These are phyloP conservation scores for Tricholoma sp. DNA, from an alignment of 768 basidiomycete genomes.

Conservation along the genomic window DNA sequence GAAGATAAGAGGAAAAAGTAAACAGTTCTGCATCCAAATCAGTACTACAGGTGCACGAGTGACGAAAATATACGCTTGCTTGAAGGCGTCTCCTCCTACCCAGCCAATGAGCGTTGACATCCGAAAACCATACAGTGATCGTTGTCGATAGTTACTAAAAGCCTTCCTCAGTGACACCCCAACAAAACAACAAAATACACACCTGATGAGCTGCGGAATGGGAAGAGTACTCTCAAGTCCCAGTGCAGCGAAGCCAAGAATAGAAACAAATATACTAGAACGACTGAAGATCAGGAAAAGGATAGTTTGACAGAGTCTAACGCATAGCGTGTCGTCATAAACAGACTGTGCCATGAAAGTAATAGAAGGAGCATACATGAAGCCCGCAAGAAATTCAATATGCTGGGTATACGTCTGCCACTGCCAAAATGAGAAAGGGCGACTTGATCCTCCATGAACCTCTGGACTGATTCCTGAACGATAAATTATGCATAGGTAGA, in stretches of 20 bases:
- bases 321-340: conserved; percentile 18
- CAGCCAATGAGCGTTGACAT: conserved; percentile 79
- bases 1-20: conserved; percentile 77
- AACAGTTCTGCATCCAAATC: conserved; percentile 42
- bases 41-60: neutral
- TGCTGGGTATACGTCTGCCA: conserved; percentile 77
- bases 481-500: conserved; percentile 80
- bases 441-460: conserved; percentile 48
- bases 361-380: conserved; percentile 47
- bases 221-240: conserved; percentile 86
- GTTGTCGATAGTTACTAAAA: conserved; percentile 69
- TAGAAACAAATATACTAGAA: conserved; percentile 50
- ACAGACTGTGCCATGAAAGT: neutral
- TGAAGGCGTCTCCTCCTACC: conserved; percentile 82
- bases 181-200: conserved; percentile 3
- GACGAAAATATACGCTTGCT: conserved; percentile 39
- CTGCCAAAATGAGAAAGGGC: conserved; percentile 81
- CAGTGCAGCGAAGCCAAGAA: conserved; percentile 72
- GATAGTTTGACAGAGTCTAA: conserved; percentile 64
- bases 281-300: conserved; percentile 70
- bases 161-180: neutral
- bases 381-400: conserved; percentile 75
- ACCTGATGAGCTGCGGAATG: conserved; percentile 81
- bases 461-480: conserved; percentile 59
- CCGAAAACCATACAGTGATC: conserved; percentile 81